Conservation (phyloP, 1,284 basidiomycete species). For the Singerocomus inundabilis region DNA sequence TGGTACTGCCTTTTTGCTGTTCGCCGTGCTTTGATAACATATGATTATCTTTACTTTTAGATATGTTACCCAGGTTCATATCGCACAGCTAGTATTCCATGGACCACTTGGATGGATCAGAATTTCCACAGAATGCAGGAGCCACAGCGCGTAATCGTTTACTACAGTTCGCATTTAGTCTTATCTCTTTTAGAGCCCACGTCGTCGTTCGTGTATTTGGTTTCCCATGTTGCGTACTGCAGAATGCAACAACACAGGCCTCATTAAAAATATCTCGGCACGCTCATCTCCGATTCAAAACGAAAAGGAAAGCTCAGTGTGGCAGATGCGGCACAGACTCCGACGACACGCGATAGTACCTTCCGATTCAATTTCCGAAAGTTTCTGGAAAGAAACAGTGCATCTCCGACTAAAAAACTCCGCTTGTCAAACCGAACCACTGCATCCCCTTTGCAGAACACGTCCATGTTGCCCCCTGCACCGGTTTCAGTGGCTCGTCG, state of each 20-base stretch:
- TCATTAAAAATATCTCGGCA: too few relatives aligned
- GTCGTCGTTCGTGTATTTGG: conserved; percentile 4
- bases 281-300: not conserved
- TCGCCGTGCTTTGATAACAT: not conserved
- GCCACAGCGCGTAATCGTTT: conserved; percentile 1
- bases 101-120: conserved; percentile 10
- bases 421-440: too few relatives aligned
- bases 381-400: too few relatives aligned
- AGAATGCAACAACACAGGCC: too few relatives aligned
- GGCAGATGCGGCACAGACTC: not conserved
- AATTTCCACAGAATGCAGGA: conserved; percentile 7
- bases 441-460: too few relatives aligned
- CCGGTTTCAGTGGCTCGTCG: too few relatives aligned
- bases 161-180: not conserved
- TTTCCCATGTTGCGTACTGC: conserved; percentile 12
- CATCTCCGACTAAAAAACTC: too few relatives aligned
- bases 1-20: conserved; percentile 15
- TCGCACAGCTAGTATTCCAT: conserved; percentile 1
- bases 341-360: too few relatives aligned
- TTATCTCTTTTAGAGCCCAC: not conserved
- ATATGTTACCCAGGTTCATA: conserved; percentile 9
- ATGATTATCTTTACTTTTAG: conserved; percentile 4
- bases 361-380: too few relatives aligned
- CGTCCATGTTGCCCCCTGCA: too few relatives aligned
- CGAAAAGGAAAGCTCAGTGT: too few relatives aligned